Base-by-base conservation (phyloP, 2,329 filamentous ascomycete species). In the Madurella fahalii region DNA sequence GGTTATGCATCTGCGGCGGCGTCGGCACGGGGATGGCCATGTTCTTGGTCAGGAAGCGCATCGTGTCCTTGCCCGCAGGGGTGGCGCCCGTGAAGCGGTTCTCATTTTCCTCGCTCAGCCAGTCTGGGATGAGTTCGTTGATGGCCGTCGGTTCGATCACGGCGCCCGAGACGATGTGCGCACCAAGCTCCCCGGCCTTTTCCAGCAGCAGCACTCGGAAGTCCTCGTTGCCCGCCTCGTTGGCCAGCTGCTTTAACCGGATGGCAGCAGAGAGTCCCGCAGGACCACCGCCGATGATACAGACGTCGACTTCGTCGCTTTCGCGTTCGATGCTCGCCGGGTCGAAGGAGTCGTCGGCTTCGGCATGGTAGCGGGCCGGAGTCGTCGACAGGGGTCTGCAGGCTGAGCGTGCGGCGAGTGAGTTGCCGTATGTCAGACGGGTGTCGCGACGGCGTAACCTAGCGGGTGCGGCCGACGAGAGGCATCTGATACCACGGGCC, bases 1-100 rank as follows among this genome's bases (percentile, higher is more conserved):
- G 83, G 70, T 99, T 99, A 77, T 92, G 84, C 94, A 99, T 99
- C 75, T 97, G 94, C 32, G 94, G 94, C 43, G 94, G 94, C 12
- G 86, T 84, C 1, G 93, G 94, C 50, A 97, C 77, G 5, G 90
- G 90, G 54, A 95, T 83, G 0, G 91, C 77, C 58, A 78, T 77
- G 51, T 79, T 87, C 75, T 92, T 88, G 45, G 93, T 97, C 58
- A 99, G 80, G 73, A 96, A 96, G 63, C 90, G 86, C 93, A 99
- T 96, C 73, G 85, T 86, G 67, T 99, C 94, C 47, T 76, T 77
- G 59, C 83, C 87, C 4, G 91, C 93, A 17, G 91, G 86, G 1
- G 94, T 99, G 55, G 87, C 89, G 71, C 90, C 79, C 71, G 91
- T 84, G 75, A 97, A 99, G 60, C 90, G 85, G 62, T 86, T 87